Conservation (phyloP, 1,139 yeast genomes). For the Saccharomyces hybrid region DNA sequence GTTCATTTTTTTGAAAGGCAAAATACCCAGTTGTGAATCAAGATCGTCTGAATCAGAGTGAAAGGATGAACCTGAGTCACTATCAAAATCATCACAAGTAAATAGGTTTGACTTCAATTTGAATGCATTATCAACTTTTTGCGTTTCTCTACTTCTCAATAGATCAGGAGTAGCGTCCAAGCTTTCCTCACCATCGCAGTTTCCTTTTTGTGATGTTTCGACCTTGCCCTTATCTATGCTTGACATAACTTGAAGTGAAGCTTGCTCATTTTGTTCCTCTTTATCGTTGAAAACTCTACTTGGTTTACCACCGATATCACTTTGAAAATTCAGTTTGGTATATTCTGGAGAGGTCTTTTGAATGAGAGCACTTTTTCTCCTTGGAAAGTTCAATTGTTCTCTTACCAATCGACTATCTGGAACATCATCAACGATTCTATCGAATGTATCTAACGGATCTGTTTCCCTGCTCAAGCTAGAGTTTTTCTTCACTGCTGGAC, state of each 20-base stretch:
- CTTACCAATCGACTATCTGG: too few relatives aligned
- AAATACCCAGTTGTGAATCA: constrained; percentile 2
- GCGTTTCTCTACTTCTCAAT: neutral
- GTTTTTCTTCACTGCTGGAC: constrained; percentile 15
- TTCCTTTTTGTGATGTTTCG: neutral
- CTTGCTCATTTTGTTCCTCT: constrained; percentile 3
- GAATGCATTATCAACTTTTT: neutral
- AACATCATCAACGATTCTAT: neutral
- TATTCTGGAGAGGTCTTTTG: too few relatives aligned
- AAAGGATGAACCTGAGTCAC: constrained; percentile 1
- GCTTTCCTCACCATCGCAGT: neutral
- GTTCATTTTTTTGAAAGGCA: constrained; percentile 4
- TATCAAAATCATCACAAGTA: neutral
- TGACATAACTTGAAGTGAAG: constrained; percentile 2
- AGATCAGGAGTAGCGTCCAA: neutral
- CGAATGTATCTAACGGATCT: constrained; percentile 3
- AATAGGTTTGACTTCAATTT: neutral
- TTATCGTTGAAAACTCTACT: neutral
- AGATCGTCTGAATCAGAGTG: constrained; percentile 4
- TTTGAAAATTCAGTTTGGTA: too few relatives aligned
- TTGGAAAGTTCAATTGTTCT: too few relatives aligned
- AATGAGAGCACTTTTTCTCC: too few relatives aligned
- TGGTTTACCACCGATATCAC: neutral
- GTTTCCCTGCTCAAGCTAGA: constrained; percentile 25
- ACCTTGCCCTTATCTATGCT: neutral